Conservation (phyloP, 2,329 filamentous ascomycete genomes). For the Pseudogymnoascus sp. region DNA sequence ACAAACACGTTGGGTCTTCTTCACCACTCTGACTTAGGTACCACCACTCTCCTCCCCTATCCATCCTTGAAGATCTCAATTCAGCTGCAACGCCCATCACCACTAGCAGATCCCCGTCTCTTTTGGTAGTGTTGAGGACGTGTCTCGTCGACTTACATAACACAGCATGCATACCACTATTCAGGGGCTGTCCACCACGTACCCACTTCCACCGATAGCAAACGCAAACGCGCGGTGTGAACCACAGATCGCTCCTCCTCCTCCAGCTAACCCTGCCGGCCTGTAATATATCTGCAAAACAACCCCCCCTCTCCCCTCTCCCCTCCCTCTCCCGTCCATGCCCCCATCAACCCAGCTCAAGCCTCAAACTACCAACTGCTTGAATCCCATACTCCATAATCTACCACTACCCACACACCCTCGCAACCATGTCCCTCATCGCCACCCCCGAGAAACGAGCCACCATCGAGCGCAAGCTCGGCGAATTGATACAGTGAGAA, state of each 20-base stretch:
- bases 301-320: neutral
- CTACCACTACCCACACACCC: neutral
- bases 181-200: neutral
- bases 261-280: neutral
- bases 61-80: conserved; percentile 5
- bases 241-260: neutral
- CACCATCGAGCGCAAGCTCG: neutral
- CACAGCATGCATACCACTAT: neutral
- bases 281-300: neutral
- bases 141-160: conserved; percentile 4
- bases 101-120: neutral
- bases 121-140: neutral
- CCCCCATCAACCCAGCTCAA: neutral
- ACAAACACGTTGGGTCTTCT: neutral
- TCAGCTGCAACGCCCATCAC: conserved; percentile 2
- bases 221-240: neutral
- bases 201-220: conserved; percentile 1
- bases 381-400: neutral
- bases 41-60: neutral
- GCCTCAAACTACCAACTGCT: neutral
- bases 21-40: neutral
- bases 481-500: neutral
- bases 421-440: neutral
- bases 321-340: too few relatives aligned
- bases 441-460: neutral